Base-by-base conservation (phyloP, 306 rosid species). In the Quercus dentata region DNA sequence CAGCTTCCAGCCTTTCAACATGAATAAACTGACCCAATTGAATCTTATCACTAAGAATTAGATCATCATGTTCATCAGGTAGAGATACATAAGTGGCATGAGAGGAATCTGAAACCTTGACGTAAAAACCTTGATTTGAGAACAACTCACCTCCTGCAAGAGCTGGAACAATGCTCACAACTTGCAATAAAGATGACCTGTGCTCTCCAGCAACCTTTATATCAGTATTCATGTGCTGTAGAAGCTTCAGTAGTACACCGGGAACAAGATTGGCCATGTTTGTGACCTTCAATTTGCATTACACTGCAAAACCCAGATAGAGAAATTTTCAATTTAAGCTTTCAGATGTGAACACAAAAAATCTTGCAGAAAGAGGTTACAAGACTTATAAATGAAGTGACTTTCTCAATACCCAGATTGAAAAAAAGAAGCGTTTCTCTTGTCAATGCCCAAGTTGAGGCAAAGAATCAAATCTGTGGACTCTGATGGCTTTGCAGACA, bases 231-330 rank as follows among this genome's bases (percentile, higher is more conserved):
- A 96, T 96, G 84, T 93, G 98, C 89, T 96, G 99, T 64, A 96
- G 82, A 12, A 96, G 92, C 81, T 91, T 93, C 30, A 93, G 90
- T 74, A 96, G 98, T 21, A 96, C 98, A 25, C 98, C 99, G n/a
- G 98, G 97, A 49, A 96, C 94, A n/a, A 96, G 98, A 90, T 88
- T 96, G 73, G 99, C 97, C 99, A 96, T 96, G 83, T 84, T 74
- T 79, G 76, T 79, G n/a, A 80, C 81, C 80, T 85, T 76, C 92
- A 91, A 85, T 67, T 82, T 78, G 94, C 94, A 89, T 92, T 81
- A 84, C 90, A 85, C 59, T 79, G 49, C 20, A 57, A 78, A 81
- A 69, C 78, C 73, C 86, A 69, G 76, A 80, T 67, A 83, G 68
- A 77, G 72, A 75, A 51, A n/a, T 30, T 58, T 18, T 27, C 35